Evolutionary conservation across 805 yeast genomes (phyloP), one percentile per base, ranked within the genome.

Genomic region (Metschnikowia sp.): DNA sequence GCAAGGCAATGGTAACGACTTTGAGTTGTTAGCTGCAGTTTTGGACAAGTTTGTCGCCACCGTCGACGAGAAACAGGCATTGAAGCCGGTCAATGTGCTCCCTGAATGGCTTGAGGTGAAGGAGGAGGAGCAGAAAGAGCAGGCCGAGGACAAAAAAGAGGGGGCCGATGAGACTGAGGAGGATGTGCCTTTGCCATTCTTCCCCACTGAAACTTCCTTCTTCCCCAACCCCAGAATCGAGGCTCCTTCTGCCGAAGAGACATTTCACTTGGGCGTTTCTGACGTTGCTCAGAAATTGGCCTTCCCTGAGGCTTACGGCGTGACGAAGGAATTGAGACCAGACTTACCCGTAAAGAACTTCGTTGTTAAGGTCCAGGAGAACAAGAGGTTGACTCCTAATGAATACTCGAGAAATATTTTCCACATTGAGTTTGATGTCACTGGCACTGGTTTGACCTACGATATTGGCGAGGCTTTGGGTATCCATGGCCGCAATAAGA

Each of bases 391-490:
- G 52, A 92, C 98, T 15, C 97, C 98, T 6, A 62, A 60, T 33
- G 91, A 88, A 59, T 92, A 92, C 69, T 88, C 88, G 52, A 88
- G 98, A 74, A 87, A 92, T 70, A 91, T 92, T 59, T 92, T 92
- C 88, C 96, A 92, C 64, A 86, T 92, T 57, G 98, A 92, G 71
- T 89, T 92, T 57, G 98, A 92, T 64, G 80, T 84, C 62, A 69
- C 90, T 39, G 96, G 95, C 44, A 90, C 97, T 33, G 97, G 96
- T 26, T 75, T 92, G 63, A 88, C 82, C 42, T 92, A 92, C 65
- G 94, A 84, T 54, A 89, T 92, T 62, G 98, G 98, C 65, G 98
- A 92, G 75, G 97, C 98, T 18, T 79, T 92, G 51, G 98, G 98
- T 61, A 81, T 92, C 50, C 97, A 92, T 61, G 97, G 96, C 41